phyloP scores from a whole-genome alignment of 2,329 filamentous ascomycete species.

The Ophiostoma quercus region DNA sequence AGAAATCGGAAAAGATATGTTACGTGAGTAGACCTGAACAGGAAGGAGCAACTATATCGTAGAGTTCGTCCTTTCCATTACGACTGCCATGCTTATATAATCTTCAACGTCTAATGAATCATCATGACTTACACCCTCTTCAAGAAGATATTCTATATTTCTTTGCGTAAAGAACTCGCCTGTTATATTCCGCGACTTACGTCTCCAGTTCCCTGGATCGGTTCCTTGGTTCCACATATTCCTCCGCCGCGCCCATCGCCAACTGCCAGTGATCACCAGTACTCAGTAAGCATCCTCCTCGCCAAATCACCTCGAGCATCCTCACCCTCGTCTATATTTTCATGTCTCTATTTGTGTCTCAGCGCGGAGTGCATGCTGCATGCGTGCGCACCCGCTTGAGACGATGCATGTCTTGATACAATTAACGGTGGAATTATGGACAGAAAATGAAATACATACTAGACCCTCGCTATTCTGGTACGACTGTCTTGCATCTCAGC shows the following conservation, averaged over 20 bases:
- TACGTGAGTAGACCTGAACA: not conserved
- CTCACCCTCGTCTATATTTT: not conserved
- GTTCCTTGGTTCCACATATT: not conserved
- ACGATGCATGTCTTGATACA: slow-evolving; percentile 3
- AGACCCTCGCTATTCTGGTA: slow-evolving; percentile 11
- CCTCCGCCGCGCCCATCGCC: not conserved
- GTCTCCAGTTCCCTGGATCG: not conserved
- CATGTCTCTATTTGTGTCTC: not conserved
- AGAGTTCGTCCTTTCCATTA: not conserved
- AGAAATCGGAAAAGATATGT: not conserved
- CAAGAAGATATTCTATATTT: not conserved
- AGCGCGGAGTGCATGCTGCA: slow-evolving; percentile 1
- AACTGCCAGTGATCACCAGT: too few relatives aligned
- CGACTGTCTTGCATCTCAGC: slow-evolving; percentile 18
- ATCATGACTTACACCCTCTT: not conserved
- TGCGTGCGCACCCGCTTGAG: slow-evolving; percentile 2
- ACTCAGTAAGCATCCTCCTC: not conserved
- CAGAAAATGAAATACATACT: not conserved
- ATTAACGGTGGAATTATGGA: not conserved
- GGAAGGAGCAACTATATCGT: not conserved
- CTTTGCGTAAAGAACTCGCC: not conserved
- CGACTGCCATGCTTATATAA: not conserved
- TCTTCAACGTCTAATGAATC: not conserved
- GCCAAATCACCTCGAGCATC: not conserved
- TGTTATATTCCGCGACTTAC: not conserved